These are phyloP conservation scores for Phytophthora pluvialis DNA, from an alignment of 352 stramenopile species.

Conservation along the genomic window DNA sequence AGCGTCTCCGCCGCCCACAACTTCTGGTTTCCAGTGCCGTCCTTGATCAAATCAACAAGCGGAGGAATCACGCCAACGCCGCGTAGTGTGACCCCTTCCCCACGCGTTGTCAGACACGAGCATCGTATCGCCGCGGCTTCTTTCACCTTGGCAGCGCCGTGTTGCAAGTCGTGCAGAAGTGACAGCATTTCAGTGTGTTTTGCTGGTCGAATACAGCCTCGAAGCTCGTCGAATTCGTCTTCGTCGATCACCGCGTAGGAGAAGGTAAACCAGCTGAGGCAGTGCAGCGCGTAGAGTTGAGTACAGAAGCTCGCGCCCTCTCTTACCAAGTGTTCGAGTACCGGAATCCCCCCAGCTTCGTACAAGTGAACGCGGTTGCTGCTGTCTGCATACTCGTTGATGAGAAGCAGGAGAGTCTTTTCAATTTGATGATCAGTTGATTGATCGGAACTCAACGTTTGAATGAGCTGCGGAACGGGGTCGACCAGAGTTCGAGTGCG, in stretches of 20 bases:
- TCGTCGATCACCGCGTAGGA: slow-evolving; percentile 21
- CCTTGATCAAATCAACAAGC: slow-evolving; percentile 5
- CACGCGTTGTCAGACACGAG: slow-evolving; percentile 18
- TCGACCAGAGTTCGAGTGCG: too few species aligned
- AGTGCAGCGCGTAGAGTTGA: slow-evolving; percentile 29
- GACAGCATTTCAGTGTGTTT: slow-evolving; percentile 9
- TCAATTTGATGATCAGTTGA: slow-evolving; percentile 2
- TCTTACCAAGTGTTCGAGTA: not conserved
- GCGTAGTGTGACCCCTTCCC: slow-evolving; percentile 11
- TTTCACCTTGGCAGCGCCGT: slow-evolving; percentile 8
- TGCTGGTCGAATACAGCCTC: slow-evolving; percentile 11
- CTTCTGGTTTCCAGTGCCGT: slow-evolving; percentile 24
- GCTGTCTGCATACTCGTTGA: not conserved
- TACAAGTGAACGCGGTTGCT: slow-evolving; percentile 6
- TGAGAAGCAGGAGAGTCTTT: not conserved
- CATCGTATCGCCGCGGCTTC: slow-evolving; percentile 11
- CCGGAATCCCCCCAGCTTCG: slow-evolving; percentile 2
- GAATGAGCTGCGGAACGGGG: slow-evolving; percentile 15
- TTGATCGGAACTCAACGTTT: slow-evolving; percentile 1
- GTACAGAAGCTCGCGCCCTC: not conserved
- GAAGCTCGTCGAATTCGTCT: slow-evolving; percentile 15
- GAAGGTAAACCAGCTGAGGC: slow-evolving; percentile 33
- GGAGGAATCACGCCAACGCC: slow-evolving; percentile 12
- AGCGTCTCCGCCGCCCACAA: slow-evolving; percentile 19
- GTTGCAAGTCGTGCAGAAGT: slow-evolving; percentile 15